phyloP scores from a whole-genome alignment of 495 filamentous ascomycete genomes.

The Neurospora discreta region DNA sequence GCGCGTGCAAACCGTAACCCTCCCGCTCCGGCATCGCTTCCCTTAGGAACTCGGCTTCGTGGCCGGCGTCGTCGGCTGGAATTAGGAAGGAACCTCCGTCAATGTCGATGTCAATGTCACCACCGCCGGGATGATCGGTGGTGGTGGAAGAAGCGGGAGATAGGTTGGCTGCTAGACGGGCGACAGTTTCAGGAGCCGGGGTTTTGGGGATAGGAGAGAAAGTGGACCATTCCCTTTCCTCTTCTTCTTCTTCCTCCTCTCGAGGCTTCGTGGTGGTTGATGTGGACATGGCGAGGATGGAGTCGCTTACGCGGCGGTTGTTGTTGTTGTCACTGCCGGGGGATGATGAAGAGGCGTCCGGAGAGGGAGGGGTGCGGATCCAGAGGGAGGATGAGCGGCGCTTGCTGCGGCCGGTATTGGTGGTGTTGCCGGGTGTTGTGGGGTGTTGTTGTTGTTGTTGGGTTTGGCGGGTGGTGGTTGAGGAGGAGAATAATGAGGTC shows the following conservation, averaged over 20 bases:
- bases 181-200: slow-evolving; percentile 38
- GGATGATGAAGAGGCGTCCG: not conserved
- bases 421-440: slow-evolving; percentile 1
- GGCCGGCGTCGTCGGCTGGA: slow-evolving; percentile 4
- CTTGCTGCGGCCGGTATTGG: slow-evolving; percentile 12
- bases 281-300: not conserved
- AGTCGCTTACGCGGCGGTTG: not conserved
- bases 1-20: not conserved
- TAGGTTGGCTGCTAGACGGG: slow-evolving; percentile 30
- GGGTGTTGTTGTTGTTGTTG: not conserved
- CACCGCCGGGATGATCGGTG: not conserved
- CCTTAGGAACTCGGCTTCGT: slow-evolving; percentile 11
- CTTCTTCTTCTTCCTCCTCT: slow-evolving; percentile 26
- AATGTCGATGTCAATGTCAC: not conserved
- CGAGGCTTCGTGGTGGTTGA: slow-evolving; percentile 14
- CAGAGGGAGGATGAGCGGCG: slow-evolving; percentile 42
- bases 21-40: slow-evolving; percentile 49
- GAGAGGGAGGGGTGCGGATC: slow-evolving; percentile 29
- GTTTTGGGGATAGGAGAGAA: slow-evolving; percentile 43
- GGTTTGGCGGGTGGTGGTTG: not conserved
- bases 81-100: not conserved
- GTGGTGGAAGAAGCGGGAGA: slow-evolving; percentile 21
- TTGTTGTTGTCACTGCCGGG: not conserved
- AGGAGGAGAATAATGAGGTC: not conserved
- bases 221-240: slow-evolving; percentile 25